A percentile compares a stretch with the other conserved stretches of the same genome.
Evolutionary conservation across 148 eudicot genomes (phyloP).

Genomic region (Vaccinium vitisidaea): DNA sequence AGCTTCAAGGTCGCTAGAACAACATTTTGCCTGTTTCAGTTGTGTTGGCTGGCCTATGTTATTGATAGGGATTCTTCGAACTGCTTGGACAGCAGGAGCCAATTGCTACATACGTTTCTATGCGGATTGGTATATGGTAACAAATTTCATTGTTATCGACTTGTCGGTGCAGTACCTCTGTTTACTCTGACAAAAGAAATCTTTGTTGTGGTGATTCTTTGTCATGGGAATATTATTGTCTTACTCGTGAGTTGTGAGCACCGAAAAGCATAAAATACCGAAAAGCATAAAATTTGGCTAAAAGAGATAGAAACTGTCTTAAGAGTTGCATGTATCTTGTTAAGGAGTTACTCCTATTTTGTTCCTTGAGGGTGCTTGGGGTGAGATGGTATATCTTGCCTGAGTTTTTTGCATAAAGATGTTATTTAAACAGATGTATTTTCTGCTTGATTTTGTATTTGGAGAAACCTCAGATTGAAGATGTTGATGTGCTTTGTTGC

Average conservation of each 20-base stretch:
- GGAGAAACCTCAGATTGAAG: neutral
- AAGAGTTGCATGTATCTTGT: neutral
- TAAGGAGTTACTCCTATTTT: neutral
- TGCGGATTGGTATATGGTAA: neutral
- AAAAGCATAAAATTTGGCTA: neutral
- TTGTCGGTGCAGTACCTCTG: neutral
- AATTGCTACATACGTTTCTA: neutral
- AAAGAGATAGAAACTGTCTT: neutral
- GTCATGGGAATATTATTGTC: neutral
- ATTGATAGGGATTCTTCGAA: neutral
- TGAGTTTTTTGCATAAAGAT: neutral
- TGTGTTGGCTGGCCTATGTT: neutral
- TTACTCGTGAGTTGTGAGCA: neutral
- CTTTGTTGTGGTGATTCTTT: neutral
- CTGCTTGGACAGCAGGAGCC: neutral
- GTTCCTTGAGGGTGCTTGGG: neutral
- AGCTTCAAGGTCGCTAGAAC: neutral
- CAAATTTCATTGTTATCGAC: neutral
- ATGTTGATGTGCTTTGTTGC: neutral
- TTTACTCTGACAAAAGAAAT: neutral
- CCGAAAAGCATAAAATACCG: neutral
- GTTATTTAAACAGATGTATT: neutral
- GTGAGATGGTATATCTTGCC: neutral
- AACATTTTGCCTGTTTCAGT: neutral
- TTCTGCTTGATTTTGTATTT: neutral